Percentiles rank a stretch among this genome's conserved stretches.
These are phyloP conservation scores for Camellia lanceoleosa DNA, from an alignment of 148 eudicot species.

Conservation along the genomic window DNA sequence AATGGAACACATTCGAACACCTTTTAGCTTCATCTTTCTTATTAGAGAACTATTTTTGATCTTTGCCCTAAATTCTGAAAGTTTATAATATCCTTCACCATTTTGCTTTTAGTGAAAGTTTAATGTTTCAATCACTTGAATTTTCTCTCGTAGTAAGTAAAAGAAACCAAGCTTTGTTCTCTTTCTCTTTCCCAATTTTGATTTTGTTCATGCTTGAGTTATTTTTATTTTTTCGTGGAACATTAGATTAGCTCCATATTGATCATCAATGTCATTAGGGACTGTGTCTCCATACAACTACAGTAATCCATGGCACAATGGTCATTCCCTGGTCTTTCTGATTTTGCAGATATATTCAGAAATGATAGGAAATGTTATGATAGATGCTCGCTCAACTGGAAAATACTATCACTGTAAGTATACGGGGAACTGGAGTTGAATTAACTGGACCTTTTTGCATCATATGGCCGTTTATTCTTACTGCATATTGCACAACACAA, in stretches of 20 bases:
- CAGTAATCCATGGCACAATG: neutral
- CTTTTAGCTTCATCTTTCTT: neutral
- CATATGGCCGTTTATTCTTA: neutral
- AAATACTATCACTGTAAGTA: slow-evolving; percentile 97
- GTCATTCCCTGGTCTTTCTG: neutral
- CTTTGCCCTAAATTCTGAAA: neutral
- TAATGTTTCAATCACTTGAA: neutral
- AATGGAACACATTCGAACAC: too few species aligned
- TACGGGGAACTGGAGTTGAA: neutral
- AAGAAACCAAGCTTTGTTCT: neutral
- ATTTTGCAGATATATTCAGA: slow-evolving; percentile 83
- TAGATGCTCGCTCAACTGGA: slow-evolving; percentile 99
- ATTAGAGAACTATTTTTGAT: neutral
- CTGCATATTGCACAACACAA: neutral
- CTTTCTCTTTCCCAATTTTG: neutral
- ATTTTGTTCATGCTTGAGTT: neutral
- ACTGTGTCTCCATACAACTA: neutral
- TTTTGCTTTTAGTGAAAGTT: neutral
- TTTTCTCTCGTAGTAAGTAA: neutral
- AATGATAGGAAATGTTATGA: slow-evolving; percentile 99
- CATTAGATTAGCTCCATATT: neutral
- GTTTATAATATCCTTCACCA: neutral
- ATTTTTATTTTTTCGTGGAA: neutral
- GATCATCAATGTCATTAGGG: neutral
- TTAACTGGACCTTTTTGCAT: neutral